Conservation (phyloP, 164 flowering plant species). For the Stephania japonica region DNA sequence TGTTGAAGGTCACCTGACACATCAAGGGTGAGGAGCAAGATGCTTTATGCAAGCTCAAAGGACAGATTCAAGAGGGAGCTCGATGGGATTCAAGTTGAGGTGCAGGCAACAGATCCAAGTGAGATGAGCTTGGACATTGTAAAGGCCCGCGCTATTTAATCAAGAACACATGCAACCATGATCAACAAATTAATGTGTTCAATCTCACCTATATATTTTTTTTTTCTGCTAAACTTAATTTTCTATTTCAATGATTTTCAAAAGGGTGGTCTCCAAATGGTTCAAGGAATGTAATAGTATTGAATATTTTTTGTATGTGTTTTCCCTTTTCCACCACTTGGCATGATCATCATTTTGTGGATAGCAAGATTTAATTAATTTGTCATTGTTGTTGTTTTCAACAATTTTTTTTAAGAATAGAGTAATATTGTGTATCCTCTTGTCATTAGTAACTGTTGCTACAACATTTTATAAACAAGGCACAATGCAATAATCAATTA, state of each 20-base stretch:
- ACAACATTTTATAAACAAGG: no score
- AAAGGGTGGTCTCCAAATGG: neutral
- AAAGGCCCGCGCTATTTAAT: conserved; percentile 47
- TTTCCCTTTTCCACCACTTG: neutral
- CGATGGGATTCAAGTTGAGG: conserved; percentile 71
- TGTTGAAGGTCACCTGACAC: conserved; percentile 74
- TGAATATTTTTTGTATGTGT: neutral
- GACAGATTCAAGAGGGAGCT: conserved; percentile 82
- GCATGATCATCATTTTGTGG: neutral
- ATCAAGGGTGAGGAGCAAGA: conserved; percentile 67
- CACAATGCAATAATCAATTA: no score
- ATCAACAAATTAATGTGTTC: neutral
- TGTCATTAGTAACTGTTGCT: no score
- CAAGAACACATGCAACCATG: neutral
- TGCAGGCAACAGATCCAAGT: conserved; percentile 81
- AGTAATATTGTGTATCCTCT: no score
- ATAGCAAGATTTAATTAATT: neutral
- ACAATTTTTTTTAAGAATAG: no score
- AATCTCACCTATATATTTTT: neutral
- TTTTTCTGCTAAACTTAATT: neutral
- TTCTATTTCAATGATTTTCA: neutral
- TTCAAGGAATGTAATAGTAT: neutral
- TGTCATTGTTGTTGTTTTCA: no score
- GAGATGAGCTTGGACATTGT: conserved; percentile 75
- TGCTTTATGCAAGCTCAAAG: conserved; percentile 81